These are phyloP conservation scores for Durotheca rogersii DNA, from an alignment of 495 filamentous ascomycete species.

Conservation along the genomic window DNA sequence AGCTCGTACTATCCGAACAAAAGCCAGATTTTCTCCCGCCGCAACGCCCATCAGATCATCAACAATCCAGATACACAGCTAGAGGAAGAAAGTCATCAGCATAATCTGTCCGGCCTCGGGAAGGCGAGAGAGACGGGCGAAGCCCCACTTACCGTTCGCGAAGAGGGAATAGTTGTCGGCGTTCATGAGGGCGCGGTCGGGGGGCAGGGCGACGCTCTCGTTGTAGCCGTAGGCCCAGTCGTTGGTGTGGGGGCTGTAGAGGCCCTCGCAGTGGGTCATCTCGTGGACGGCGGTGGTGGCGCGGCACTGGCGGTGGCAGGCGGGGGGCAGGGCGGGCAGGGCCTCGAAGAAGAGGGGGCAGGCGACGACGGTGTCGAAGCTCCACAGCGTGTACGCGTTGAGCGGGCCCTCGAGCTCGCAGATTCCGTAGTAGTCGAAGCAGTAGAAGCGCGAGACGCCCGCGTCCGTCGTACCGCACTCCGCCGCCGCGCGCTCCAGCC, in stretches of 20 bases:
- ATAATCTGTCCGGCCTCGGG: neutral
- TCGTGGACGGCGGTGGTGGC: slow-evolving; percentile 63
- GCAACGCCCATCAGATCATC: neutral
- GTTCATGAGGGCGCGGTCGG: slow-evolving; percentile 51
- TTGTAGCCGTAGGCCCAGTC: slow-evolving; percentile 57
- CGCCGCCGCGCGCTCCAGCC: slow-evolving; percentile 21
- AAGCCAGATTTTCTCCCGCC: too few species aligned
- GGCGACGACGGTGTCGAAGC: slow-evolving; percentile 15
- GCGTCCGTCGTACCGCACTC: slow-evolving; percentile 18
- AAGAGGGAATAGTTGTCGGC: slow-evolving; percentile 63
- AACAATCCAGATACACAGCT: slow-evolving; percentile 27
- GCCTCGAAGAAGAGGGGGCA: slow-evolving; percentile 26
- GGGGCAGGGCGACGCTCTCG: slow-evolving; percentile 45
- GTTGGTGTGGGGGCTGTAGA: slow-evolving; percentile 47
- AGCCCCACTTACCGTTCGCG: slow-evolving; percentile 46
- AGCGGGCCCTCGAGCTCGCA: slow-evolving; percentile 18
- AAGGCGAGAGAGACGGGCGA: too few species aligned
- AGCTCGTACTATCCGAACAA: too few species aligned
- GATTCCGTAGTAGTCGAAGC: slow-evolving; percentile 13
- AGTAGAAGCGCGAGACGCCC: slow-evolving; percentile 11
- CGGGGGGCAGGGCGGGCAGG: slow-evolving; percentile 47
- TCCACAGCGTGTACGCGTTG: slow-evolving; percentile 22
- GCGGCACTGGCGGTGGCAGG: slow-evolving; percentile 57
- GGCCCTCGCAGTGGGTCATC: slow-evolving; percentile 56
- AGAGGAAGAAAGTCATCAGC: slow-evolving; percentile 3